These are phyloP conservation scores for Phytopythium vexans DNA, from an alignment of 352 stramenopile species.

Conservation along the genomic window DNA sequence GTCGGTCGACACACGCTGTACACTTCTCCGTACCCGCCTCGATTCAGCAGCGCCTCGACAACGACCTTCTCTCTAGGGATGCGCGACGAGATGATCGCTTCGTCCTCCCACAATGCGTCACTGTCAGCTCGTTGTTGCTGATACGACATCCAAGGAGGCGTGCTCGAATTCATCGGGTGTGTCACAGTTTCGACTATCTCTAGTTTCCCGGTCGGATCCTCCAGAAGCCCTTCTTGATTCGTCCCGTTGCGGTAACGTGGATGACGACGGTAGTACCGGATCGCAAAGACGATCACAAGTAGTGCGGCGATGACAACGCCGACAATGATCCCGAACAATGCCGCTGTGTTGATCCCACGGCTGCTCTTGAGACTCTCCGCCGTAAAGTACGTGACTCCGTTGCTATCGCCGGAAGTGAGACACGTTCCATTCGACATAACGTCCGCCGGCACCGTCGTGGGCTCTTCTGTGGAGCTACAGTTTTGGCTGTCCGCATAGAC, in stretches of 20 bases:
- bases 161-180: conserved; percentile 8
- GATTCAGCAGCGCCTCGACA: conserved; percentile 12
- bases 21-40: conserved; percentile 21
- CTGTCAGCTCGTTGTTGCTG: conserved; percentile 20
- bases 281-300: background rate
- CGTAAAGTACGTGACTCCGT: background rate
- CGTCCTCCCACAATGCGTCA: conserved; percentile 34
- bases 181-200: conserved; percentile 6
- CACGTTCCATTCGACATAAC: conserved; percentile 14
- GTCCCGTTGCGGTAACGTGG: background rate
- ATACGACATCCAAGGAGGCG: conserved; percentile 11
- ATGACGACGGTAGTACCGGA: background rate
- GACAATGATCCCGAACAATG: background rate
- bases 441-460: no score
- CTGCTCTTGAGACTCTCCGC: no score
- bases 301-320: background rate
- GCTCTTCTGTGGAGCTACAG: no score
- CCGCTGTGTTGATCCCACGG: background rate
- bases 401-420: background rate
- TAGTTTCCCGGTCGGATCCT: conserved; percentile 8
- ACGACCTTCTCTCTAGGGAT: conserved; percentile 16
- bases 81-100: conserved; percentile 19
- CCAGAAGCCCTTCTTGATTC: conserved; percentile 3
- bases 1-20: conserved; percentile 20
- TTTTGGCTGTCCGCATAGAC: no score